Conservation (phyloP, 441 rosid genomes). For the Kokia cookei region DNA sequence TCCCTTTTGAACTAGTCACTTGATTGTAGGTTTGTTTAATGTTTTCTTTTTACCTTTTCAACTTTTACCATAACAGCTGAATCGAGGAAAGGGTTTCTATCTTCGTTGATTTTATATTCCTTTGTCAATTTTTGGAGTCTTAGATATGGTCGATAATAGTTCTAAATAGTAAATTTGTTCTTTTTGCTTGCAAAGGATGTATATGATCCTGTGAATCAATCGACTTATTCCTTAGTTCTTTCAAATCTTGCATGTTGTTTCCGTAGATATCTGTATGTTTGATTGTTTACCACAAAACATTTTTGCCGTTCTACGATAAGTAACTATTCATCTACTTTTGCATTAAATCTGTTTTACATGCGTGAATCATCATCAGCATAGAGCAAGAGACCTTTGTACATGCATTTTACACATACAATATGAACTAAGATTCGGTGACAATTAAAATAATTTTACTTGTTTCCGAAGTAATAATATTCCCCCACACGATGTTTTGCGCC, state of each 20-base stretch:
- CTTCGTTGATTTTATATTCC: background rate
- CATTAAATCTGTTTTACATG: background rate
- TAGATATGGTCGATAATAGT: background rate
- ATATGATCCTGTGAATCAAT: background rate
- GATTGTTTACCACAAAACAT: background rate
- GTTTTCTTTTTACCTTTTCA: background rate
- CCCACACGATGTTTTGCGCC: background rate
- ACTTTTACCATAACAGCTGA: background rate
- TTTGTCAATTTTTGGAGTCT: background rate
- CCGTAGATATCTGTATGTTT: background rate
- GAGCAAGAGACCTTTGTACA: background rate
- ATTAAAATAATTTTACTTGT: background rate
- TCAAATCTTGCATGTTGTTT: background rate
- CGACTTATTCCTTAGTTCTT: background rate
- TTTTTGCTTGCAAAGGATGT: background rate
- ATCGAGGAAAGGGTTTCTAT: background rate
- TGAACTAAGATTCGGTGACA: background rate
- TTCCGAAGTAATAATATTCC: background rate
- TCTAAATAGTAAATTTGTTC: background rate
- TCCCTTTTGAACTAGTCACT: background rate
- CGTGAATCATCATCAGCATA: background rate
- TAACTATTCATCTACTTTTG: background rate
- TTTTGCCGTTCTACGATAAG: background rate
- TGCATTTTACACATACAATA: background rate
- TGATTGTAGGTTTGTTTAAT: background rate